phyloP scores from a whole-genome alignment of 2,329 filamentous ascomycete species.

The Phialophora chinensis region DNA sequence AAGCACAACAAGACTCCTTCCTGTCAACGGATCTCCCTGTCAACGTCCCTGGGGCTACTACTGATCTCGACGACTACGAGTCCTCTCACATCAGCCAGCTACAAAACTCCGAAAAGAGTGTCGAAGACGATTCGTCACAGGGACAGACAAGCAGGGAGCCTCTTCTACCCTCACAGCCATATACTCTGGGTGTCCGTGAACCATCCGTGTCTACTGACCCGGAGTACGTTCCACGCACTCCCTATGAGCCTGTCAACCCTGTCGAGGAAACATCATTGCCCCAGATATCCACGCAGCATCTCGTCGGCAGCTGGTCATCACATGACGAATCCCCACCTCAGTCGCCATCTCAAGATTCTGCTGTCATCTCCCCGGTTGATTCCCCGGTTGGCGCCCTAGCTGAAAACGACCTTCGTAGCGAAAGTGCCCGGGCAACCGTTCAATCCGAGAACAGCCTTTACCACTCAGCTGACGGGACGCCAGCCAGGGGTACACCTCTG shows the following conservation, averaged over 20 bases:
- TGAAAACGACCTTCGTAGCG: background rate
- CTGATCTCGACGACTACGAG: conserved; percentile 34
- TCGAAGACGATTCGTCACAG: conserved; percentile 3
- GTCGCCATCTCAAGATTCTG: background rate
- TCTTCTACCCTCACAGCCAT: background rate
- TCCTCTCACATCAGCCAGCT: conserved; percentile 33
- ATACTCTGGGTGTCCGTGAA: background rate
- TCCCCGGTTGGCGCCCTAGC: background rate
- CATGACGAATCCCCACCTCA: background rate
- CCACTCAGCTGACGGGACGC: conserved; percentile 2
- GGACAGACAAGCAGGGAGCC: background rate
- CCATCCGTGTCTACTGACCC: background rate
- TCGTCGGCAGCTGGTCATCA: background rate
- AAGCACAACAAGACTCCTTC: conserved; percentile 28
- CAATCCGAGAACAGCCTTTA: background rate
- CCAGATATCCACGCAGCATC: background rate
- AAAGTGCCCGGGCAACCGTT: background rate
- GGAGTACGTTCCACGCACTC: background rate
- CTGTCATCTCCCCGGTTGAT: background rate
- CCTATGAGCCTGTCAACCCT: background rate
- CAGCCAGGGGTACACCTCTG: background rate
- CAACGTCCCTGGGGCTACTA: conserved; percentile 18
- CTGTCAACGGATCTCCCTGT: conserved; percentile 19
- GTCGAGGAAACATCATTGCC: background rate
- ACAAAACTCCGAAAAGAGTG: conserved; percentile 7